Conservation (phyloP, 2,329 filamentous ascomycete species). For the Alternaria sp. region DNA sequence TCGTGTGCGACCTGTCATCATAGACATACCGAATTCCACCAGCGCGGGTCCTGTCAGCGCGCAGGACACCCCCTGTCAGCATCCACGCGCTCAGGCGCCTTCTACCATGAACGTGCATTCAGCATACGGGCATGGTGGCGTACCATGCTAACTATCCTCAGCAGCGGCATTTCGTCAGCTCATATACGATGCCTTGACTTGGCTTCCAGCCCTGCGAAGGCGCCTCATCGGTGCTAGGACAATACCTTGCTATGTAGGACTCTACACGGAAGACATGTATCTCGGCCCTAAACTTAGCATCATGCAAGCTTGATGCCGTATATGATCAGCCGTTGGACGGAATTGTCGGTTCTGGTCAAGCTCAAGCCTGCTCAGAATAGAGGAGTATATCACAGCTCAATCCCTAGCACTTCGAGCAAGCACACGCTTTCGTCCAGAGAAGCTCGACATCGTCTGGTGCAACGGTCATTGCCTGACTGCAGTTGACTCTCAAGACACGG, state of each 20-base stretch:
- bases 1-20: slow-evolving; percentile 17
- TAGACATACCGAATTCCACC: slow-evolving; percentile 15
- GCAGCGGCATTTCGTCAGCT: slow-evolving; percentile 18
- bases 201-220: slow-evolving; percentile 13
- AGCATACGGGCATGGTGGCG: slow-evolving; percentile 26
- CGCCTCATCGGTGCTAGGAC: slow-evolving; percentile 17
- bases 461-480: not conserved
- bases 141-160: slow-evolving; percentile 12
- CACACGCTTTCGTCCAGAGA: not conserved
- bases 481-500: not conserved
- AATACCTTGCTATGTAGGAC: slow-evolving; percentile 28
- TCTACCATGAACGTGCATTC: slow-evolving; percentile 30
- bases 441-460: not conserved
- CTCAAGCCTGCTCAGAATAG: slow-evolving; percentile 22
- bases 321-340: slow-evolving; percentile 32
- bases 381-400: slow-evolving; percentile 35
- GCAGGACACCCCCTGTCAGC: slow-evolving; percentile 35
- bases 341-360: slow-evolving; percentile 22
- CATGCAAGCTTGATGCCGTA: slow-evolving; percentile 22
- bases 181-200: slow-evolving; percentile 23
- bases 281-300: slow-evolving; percentile 23
- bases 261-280: slow-evolving; percentile 23
- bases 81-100: slow-evolving; percentile 35
- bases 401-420: slow-evolving; percentile 24
- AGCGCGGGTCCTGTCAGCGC: slow-evolving; percentile 33